Evolutionary conservation across 2,329 filamentous ascomycete species (phyloP), one percentile per base, ranked within the genome.

Genomic region (Fusarium longipes): DNA sequence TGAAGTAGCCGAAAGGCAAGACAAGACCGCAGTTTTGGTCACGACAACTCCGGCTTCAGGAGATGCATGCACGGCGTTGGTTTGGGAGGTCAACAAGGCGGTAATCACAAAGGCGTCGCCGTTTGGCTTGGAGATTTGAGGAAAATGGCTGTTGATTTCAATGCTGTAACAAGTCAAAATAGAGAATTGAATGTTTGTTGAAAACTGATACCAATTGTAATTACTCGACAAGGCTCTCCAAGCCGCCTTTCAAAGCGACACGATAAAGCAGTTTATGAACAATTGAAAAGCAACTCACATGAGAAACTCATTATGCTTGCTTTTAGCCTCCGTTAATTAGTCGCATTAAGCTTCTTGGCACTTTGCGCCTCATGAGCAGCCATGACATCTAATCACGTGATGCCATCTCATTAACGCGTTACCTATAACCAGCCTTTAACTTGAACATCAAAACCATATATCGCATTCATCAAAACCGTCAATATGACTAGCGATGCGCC

Each of bases 401-500:
- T 17, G 6, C 5, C 5, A 3, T 30, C 42, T 50, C 57, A 65
- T 58, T 51, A 47, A 70, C 67, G 67, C 67, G 67, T 59, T 51
- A 40, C 20, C 29, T 44, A 70, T 53, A 43, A 24, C 43, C 35
- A 51, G 45, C 36, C 42, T 57, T 57, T 36, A 60, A 47, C 63
- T 62, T 36, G 12, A 59, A 63, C 62, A 58, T 67, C 56, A 38
- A 63, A 59, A 44, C 24, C 36, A 51, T 53, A 63, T 49, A 38
- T 55, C 57, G 43, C 48, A 52, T 50, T 55, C 43, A 72, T 63
- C 66, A 65, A 57, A 61, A 48, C 30, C 15, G 35, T 61, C 64
- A 75, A 65, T 18, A 80, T 80, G 79, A 72, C 77, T 43, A 74
- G 73, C 60, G 78, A 78, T 64, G 73, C 75, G 38, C 76, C 77